phyloP scores from a whole-genome alignment of 495 filamentous ascomycete genomes.

The Aspergillus hancockii region DNA sequence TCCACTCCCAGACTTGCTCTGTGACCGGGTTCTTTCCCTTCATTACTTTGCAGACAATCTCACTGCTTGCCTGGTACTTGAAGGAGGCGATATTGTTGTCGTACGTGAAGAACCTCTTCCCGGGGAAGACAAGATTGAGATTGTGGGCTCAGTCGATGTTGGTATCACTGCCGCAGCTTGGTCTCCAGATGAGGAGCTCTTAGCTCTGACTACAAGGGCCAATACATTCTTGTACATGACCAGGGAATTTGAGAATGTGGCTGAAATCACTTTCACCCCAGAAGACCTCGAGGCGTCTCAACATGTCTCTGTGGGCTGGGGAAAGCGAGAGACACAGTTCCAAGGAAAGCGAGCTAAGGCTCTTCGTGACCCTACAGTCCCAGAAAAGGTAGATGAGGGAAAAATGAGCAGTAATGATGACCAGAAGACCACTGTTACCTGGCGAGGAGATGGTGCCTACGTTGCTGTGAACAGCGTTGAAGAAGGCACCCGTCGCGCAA shows the following conservation, averaged over 20 bases:
- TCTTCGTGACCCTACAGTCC: conserved; percentile 88
- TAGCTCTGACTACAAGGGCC: conserved; percentile 78
- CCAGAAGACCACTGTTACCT: conserved; percentile 70
- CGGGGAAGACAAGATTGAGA: conserved; percentile 79
- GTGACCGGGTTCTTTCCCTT: conserved; percentile 71
- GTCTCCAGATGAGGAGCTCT: conserved; percentile 92
- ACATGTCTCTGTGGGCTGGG: conserved; percentile 98
- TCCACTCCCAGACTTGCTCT: conserved; percentile 64
- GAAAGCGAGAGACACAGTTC: conserved; percentile 97
- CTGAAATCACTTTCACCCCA: conserved; percentile 64
- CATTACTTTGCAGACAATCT: conserved; percentile 82
- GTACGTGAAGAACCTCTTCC: conserved; percentile 74
- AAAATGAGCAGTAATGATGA: conserved; percentile 71
- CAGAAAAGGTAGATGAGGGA: conserved; percentile 88
- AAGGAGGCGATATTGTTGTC: conserved; percentile 85
- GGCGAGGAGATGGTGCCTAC: conserved; percentile 93
- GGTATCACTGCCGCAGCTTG: conserved; percentile 88
- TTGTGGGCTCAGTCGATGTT: conserved; percentile 87
- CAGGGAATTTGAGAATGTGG: conserved; percentile 79
- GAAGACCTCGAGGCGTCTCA: conserved; percentile 86
- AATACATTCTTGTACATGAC: conserved; percentile 91
- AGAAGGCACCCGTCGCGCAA: conserved; percentile 63
- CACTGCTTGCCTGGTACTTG: conserved; percentile 79
- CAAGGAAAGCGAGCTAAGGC: conserved; percentile 90
- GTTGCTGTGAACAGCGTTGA: conserved; percentile 83